A percentile compares a stretch with the other conserved stretches of the same genome.
Evolutionary conservation across 1,139 yeast species (phyloP).

Genomic region (Nakaseomyces bracarensis): DNA sequence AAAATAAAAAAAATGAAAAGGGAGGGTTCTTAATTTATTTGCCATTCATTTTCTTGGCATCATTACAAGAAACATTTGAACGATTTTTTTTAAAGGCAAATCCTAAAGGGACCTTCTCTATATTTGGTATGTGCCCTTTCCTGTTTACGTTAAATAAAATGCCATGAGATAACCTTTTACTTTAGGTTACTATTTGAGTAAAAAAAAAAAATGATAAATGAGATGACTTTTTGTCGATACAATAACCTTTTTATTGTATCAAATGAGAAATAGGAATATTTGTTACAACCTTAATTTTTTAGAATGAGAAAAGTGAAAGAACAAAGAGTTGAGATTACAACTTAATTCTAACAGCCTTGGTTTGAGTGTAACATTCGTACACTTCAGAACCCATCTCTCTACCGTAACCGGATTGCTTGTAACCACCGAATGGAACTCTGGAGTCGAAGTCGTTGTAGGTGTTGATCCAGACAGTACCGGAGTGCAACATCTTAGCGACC

Average conservation of each 20-base stretch:
- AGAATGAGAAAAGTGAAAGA: not conserved
- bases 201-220: not conserved
- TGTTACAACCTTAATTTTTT: constrained; percentile 4
- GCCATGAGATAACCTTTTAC: not conserved
- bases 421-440: constrained; percentile 72
- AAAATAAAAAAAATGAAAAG: not conserved
- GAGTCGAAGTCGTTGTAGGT: constrained; percentile 67
- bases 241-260: constrained; percentile 4
- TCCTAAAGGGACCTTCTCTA: not conserved
- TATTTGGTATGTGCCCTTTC: no score
- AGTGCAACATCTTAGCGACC: constrained; percentile 53
- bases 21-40: not conserved
- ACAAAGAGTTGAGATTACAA: constrained; percentile 8
- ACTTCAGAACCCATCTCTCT: constrained; percentile 76
- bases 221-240: not conserved
- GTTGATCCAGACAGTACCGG: constrained; percentile 75
- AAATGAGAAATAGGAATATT: constrained; percentile 1
- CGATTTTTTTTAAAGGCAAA: no score
- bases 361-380: constrained; percentile 61
- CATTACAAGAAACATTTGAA: constrained; percentile 2
- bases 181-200: not conserved
- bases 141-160: no score
- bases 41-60: not conserved
- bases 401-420: constrained; percentile 69
- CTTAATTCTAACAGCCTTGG: constrained; percentile 60